Evolutionary conservation across 106 monocot species (phyloP), one percentile per base, ranked within the genome.

Genomic region (Vanilla planifolia): DNA sequence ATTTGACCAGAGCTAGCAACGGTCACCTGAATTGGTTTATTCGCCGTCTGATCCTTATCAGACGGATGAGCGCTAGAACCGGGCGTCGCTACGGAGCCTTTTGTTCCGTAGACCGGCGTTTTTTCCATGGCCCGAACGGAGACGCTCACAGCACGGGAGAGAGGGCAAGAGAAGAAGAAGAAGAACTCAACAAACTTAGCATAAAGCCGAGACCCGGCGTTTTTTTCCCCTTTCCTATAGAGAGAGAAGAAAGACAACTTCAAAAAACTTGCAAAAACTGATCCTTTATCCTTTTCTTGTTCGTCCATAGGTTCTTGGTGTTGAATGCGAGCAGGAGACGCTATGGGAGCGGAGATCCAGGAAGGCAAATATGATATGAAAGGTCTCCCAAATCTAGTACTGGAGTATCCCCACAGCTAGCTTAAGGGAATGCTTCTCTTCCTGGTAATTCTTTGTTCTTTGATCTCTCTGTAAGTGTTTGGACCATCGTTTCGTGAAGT

Each of bases 1-100:
- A 48, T 43, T 75, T 74, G 56, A 42, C 50, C 32, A 46, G 6
- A 19, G 9, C 16, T 14, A 40, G 45, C 10, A 71, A 71, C 77
- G 77, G 66, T 71, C 77, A 62, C 34, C 15, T 59, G 46, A 25
- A 23, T 28, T 34, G 33, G n/a, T 10, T 42, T 59, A 17, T 26
- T 26, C 6, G 4, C 77, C 80, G 60, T 80, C 26, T 29, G 65
- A 68, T 85, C 63, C 11, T 28, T 6, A 77, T 80, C 65, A 32
- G 28, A 77, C 71, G 71, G 68, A 22, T 7, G 16, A 3, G 27
- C 40, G 42, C 6, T 8, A 4, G 23, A 27, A 0, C 42, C 41
- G 20, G 48, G 29, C 14, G 45, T 3, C 6, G 28, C 23, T 14
- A 33, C 21, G 59, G 24, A 44, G 33, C 53, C 10, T 29, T 51